Evolutionary conservation across 495 filamentous ascomycete genomes (phyloP), one percentile per base, ranked within the genome.

Genomic region (Daldinia loculata): DNA sequence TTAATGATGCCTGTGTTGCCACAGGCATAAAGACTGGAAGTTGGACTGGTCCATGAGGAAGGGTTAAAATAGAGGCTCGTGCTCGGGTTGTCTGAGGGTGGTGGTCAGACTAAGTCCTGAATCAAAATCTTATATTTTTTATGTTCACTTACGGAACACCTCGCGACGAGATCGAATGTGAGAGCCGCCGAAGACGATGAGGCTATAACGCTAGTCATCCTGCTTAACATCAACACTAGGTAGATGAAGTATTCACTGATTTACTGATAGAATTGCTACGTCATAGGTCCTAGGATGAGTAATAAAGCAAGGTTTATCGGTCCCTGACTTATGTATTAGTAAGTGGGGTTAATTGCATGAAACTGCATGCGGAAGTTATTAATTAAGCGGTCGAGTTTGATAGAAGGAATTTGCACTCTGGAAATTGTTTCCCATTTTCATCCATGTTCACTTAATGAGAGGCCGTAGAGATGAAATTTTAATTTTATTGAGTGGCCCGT

Each of bases 21-120:
- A 98, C 95, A 17, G 95, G 95, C 94, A 98, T 98, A 80, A 98
- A 99, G 24, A 98, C 89, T 2, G 95, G 95, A 11, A 98, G 86
- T 57, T 91, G 86, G 14, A 98, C 94, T 0, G 90, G 85, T 72
- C 95, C 95, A 87, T 98, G 96, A 38, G 95, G 95, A 1, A 99
- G 89, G 12, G 89, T 89, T 52, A 99, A 87, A 61, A 89, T 89
- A 61, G 94, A 93, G n/a, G 95, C 95, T 69, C 95, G 90, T 12
- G 95, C 95, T 86, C 95, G 94, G 3, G 95, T 98, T 48, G 92
- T 95, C 95, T 99, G 77, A 7, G 15, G 38, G 64, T 11, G 26
- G 12, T 22, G 26, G 30, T 52, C 41, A 55, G 70, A 30, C 41
- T 17, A 6, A 52, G 29, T 24, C 1, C 24, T 50, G 7, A 34